A percentile compares a stretch with the other conserved stretches of the same genome.
Conservation (phyloP, 78 protist genomes). For the Isochrysis galbana region DNA sequence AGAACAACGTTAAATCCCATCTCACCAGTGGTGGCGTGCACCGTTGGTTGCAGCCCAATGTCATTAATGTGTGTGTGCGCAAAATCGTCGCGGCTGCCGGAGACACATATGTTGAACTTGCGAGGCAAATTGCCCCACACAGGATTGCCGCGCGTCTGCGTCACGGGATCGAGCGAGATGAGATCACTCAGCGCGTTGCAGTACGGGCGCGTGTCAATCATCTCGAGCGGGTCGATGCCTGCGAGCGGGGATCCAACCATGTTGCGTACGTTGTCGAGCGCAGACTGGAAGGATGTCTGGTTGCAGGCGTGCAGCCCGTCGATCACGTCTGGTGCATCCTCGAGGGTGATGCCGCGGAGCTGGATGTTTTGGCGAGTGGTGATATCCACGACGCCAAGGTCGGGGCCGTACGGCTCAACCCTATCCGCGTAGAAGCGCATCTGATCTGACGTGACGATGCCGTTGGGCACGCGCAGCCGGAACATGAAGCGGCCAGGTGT, state of each 20-base stretch:
- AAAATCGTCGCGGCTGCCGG: conserved; percentile 40
- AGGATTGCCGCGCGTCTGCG: conserved; percentile 28
- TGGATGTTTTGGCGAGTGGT: conserved; percentile 59
- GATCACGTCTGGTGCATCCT: background rate
- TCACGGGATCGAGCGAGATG: background rate
- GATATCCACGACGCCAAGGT: conserved; percentile 36
- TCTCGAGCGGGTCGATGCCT: conserved; percentile 44
- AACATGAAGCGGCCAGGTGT: conserved; percentile 38
- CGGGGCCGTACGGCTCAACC: background rate
- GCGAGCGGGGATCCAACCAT: background rate
- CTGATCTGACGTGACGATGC: background rate
- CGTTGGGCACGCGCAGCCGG: conserved; percentile 42
- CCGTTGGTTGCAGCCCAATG: conserved; percentile 25
- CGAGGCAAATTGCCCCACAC: conserved; percentile 28
- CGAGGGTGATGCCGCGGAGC: conserved; percentile 36
- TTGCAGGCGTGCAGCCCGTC: background rate
- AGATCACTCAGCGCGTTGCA: background rate
- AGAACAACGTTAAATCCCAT: conserved; percentile 35
- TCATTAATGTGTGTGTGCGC: conserved; percentile 56
- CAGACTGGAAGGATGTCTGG: background rate
- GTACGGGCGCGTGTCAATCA: conserved; percentile 36
- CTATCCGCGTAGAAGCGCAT: background rate
- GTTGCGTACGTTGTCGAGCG: conserved; percentile 15
- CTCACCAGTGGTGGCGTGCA: background rate
- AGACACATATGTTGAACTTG: conserved; percentile 49